Percentiles rank a stretch among this genome's conserved stretches.
Conservation (phyloP, 306 rosid genomes). For the Dicorynia guianensis region DNA sequence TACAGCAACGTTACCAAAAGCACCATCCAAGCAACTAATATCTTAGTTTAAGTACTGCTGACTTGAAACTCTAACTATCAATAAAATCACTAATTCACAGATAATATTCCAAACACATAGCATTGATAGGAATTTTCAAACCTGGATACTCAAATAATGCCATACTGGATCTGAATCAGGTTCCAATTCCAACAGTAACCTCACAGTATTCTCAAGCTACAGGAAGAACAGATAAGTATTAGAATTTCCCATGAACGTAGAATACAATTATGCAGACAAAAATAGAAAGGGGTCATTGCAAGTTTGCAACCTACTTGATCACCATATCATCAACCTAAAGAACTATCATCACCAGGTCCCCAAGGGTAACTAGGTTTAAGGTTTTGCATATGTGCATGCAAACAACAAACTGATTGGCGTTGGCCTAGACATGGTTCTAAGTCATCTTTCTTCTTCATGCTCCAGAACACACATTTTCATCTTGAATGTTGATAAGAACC, state of each 20-base stretch:
- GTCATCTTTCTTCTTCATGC: slow-evolving; percentile 17
- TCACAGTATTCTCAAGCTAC: slow-evolving; percentile 94
- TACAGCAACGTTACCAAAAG: slow-evolving; percentile 27
- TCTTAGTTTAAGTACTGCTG: slow-evolving; percentile 27
- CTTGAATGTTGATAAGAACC: slow-evolving; percentile 20
- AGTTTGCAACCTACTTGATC: slow-evolving; percentile 33
- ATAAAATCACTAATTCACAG: slow-evolving; percentile 31
- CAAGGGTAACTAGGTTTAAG: slow-evolving; percentile 2
- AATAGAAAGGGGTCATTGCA: slow-evolving; percentile 2
- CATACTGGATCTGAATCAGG: slow-evolving; percentile 97
- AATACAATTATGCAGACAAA: background rate
- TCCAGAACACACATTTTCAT: slow-evolving; percentile 25
- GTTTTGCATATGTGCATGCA: slow-evolving; percentile 28
- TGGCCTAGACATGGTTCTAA: background rate
- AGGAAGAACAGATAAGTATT: slow-evolving; percentile 39
- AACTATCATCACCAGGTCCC: slow-evolving; percentile 16
- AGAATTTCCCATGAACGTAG: slow-evolving; percentile 24
- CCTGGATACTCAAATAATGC: slow-evolving; percentile 97
- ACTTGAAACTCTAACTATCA: slow-evolving; percentile 34
- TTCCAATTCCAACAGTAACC: slow-evolving; percentile 93
- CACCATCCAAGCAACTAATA: slow-evolving; percentile 30
- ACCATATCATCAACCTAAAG: slow-evolving; percentile 1
- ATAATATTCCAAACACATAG: slow-evolving; percentile 27
- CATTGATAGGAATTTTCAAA: slow-evolving; percentile 33
- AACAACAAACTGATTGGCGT: slow-evolving; percentile 29